These are phyloP conservation scores for Caryopteris hybrid DNA, from an alignment of 305 asterid species.

Conservation along the genomic window DNA sequence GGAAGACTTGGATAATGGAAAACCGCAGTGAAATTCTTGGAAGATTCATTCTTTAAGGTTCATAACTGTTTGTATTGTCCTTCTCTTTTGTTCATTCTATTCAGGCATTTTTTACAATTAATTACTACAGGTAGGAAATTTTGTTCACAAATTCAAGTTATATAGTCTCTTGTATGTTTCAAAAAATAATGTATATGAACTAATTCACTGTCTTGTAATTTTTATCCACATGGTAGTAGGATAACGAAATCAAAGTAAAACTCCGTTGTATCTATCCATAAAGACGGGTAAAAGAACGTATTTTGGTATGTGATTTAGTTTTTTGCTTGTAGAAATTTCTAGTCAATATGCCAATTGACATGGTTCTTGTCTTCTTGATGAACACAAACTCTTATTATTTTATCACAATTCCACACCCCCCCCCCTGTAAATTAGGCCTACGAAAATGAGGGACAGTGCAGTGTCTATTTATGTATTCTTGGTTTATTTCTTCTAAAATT, in stretches of 20 bases:
- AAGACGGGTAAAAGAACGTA: too few species aligned
- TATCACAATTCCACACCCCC: too few species aligned
- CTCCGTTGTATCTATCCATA: too few species aligned
- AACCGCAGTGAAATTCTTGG: neutral
- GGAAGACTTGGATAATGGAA: conserved; percentile 80
- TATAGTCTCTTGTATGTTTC: neutral
- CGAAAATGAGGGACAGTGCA: too few species aligned
- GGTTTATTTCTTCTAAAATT: too few species aligned
- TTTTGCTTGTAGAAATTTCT: too few species aligned
- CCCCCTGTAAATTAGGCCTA: too few species aligned
- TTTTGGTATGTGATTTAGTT: too few species aligned
- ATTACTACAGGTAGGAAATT: neutral
- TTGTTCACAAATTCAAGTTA: neutral
- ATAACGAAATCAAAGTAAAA: neutral
- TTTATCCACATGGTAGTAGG: neutral
- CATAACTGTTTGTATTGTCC: neutral
- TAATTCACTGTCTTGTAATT: neutral
- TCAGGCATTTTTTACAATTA: neutral
- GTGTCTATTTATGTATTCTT: too few species aligned
- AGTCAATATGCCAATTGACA: too few species aligned
- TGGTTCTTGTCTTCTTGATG: too few species aligned
- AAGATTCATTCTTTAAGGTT: neutral
- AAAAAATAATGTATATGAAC: neutral
- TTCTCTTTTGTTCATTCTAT: neutral
- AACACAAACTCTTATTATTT: too few species aligned